Base-by-base conservation (phyloP, 2,329 filamentous ascomycete species). In the Cordyceps farinosa region DNA sequence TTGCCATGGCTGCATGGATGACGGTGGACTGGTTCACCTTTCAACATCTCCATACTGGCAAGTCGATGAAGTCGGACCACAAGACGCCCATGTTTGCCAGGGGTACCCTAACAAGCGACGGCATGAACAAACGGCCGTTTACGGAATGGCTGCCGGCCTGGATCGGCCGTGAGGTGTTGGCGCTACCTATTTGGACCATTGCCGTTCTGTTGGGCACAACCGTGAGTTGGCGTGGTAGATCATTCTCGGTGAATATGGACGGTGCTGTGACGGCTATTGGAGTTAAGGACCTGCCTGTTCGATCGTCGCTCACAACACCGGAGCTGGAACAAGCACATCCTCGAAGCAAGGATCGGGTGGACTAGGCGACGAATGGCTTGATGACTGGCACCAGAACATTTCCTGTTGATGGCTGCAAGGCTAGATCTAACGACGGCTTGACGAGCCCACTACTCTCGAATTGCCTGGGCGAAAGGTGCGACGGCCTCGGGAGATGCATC, bases 141-240 rank as follows among this genome's bases (percentile, higher is more conserved):
- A 66, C 74, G 0, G 82, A 90, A 67, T 99, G 92, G 90, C 71
- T 95, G 4, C 73, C 83, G 6, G 90, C 93, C 0, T 99, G 96
- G 95, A 69, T 96, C 0, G 92, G 90, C 0, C 82, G 95, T 38
- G 95, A 99, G 76, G 67, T 85, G 0, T 80, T 97, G 9, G 93
- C 95, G 0, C 79, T 97, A 52, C 93, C 93, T 0, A 89, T 99
- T 64, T 99, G 95, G 95, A 79, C 86, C 0, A 92, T 89, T 85
- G 95, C 95, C 1, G 90, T 97, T 27, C 86, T 91, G 69, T 89
- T 94, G n/a, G 95, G 95, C 0, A 87, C 90, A 1, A 94, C 88
- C 0, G 91, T 99, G 0, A 85, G 85, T 59, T 99, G 95, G 96
- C 82, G 95, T 62, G 94, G 93, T 0, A 88, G 88, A 70, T 84